Conservation (phyloP, 1,284 basidiomycete species). For the Sutorius eximius region DNA sequence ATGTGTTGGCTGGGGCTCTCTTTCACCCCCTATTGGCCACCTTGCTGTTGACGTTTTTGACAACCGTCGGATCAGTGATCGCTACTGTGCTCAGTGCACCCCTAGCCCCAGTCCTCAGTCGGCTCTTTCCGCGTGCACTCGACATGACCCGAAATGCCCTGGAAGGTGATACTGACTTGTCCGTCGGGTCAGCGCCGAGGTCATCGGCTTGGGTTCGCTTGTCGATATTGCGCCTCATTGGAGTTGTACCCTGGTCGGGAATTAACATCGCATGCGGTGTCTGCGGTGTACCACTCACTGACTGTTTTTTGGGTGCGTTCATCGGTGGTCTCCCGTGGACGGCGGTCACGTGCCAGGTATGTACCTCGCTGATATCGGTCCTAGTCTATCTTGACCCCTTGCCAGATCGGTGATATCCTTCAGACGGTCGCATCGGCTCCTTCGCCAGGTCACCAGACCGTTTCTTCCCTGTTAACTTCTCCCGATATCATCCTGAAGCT, state of each 20-base stretch:
- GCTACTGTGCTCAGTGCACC: constrained; percentile 79
- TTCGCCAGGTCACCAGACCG: constrained; percentile 64
- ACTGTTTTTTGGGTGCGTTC: constrained; percentile 80
- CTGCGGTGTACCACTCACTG: constrained; percentile 71
- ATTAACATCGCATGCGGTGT: constrained; percentile 94
- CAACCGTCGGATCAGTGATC: constrained; percentile 80
- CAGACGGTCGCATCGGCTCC: constrained; percentile 73
- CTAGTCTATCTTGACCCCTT: constrained; percentile 7
- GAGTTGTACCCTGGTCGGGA: constrained; percentile 91
- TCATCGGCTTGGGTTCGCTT: constrained; percentile 82
- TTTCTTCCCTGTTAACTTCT: constrained; percentile 68
- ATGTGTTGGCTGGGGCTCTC: constrained; percentile 85
- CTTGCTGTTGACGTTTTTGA: constrained; percentile 75
- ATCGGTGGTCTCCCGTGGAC: constrained; percentile 83
- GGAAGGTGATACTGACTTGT: constrained; percentile 48
- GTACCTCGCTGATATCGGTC: constrained; percentile 24
- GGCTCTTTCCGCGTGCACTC: constrained; percentile 79
- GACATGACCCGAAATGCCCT: constrained; percentile 75
- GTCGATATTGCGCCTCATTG: constrained; percentile 81
- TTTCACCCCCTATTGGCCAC: constrained; percentile 81
- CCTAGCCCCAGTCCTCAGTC: constrained; percentile 79
- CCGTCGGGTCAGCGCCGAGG: constrained; percentile 36
- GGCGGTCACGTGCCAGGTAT: constrained; percentile 80
- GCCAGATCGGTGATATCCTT: constrained; percentile 77
- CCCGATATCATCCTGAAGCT: constrained; percentile 75